A percentile compares a stretch with the other conserved stretches of the same genome.
Conservation (phyloP, 805 yeast genomes). For the Wickerhamomyces ciferrii region DNA sequence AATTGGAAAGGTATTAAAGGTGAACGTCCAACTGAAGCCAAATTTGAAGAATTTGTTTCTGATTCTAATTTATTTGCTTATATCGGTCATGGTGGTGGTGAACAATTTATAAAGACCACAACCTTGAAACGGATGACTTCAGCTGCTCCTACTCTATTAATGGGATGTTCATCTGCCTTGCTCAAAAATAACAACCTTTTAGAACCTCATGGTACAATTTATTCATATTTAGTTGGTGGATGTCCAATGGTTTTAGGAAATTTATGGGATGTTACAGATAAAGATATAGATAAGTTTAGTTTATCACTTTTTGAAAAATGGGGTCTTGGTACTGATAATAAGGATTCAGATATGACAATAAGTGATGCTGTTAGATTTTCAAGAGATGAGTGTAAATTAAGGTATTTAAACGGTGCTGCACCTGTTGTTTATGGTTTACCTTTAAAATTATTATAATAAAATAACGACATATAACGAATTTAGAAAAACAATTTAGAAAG, state of each 20-base stretch:
- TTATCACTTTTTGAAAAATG: constrained; percentile 53
- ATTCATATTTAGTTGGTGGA: constrained; percentile 73
- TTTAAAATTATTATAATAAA: constrained; percentile 21
- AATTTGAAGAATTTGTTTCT: constrained; percentile 38
- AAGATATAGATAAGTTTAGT: constrained; percentile 83
- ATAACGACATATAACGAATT: background rate
- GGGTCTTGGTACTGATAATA: constrained; percentile 40
- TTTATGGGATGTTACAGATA: constrained; percentile 96
- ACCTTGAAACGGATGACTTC: constrained; percentile 37
- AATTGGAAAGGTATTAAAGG: constrained; percentile 55
- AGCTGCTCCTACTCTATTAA: constrained; percentile 58
- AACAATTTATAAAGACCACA: constrained; percentile 61
- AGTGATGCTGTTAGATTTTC: constrained; percentile 56
- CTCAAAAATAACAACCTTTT: constrained; percentile 51
- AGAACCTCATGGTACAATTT: constrained; percentile 73
- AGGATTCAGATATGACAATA: constrained; percentile 21
- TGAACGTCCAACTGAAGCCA: constrained; percentile 49
- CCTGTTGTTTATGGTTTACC: constrained; percentile 92
- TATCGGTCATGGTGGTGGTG: constrained; percentile 98
- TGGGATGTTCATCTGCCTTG: constrained; percentile 91
- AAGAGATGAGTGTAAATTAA: constrained; percentile 63
- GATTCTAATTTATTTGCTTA: constrained; percentile 56
- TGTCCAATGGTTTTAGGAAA: constrained; percentile 81
- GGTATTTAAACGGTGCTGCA: constrained; percentile 84
- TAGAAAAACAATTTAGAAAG: too few relatives aligned